Evolutionary conservation across 768 basidiomycete genomes (phyloP), one percentile per base, ranked within the genome.

Genomic region (Amanita thiersii): DNA sequence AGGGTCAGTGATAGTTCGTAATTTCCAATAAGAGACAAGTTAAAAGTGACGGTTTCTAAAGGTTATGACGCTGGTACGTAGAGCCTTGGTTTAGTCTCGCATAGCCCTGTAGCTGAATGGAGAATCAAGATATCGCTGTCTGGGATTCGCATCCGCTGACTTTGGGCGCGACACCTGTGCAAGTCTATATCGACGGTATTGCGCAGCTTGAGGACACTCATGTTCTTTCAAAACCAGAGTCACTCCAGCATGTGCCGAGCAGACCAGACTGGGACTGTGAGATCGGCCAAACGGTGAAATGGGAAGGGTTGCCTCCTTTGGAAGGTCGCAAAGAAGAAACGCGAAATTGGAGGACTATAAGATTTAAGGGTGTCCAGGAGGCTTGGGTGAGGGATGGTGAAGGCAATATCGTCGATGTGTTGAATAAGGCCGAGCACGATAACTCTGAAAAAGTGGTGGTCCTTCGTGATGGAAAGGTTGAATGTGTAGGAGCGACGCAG

Each of bases 131-230:
- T 47, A 47, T 75, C 23, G 72, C 71, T 25, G 53, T 77, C 10
- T 86, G 83, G 82, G 81, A 86, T 45, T 75, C 75, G 3, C 86
- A 90, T 56, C 90, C 88, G 0, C 68, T 93, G 17, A 54, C 73
- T 0, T 66, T 91, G 2, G 88, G 87, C 15, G 81, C 88, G 0
- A 89, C 86, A 1, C 89, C 90, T 0, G 58, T 64, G 3, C 87
- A 91, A 52, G 86, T 89, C 0, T 88, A 72, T 57, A 80, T 91
- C 42, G 90, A 93, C 49, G 89, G 89, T 8, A 82, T 91, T 43
- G 56, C 77, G 0, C 90, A 92, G 56, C 54, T 68, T 12, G 39
- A 52, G 3, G 18, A 54, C 2, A 63, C 77, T 0, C 45, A 61
- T 28, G 46, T 57, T 1, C 38, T 63, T 1, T 39, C 46, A 4